A percentile compares a stretch with the other conserved stretches of the same genome.
Evolutionary conservation across 2,329 filamentous ascomycete genomes (phyloP).

Genomic region (Trichoderma atrobrunneum): DNA sequence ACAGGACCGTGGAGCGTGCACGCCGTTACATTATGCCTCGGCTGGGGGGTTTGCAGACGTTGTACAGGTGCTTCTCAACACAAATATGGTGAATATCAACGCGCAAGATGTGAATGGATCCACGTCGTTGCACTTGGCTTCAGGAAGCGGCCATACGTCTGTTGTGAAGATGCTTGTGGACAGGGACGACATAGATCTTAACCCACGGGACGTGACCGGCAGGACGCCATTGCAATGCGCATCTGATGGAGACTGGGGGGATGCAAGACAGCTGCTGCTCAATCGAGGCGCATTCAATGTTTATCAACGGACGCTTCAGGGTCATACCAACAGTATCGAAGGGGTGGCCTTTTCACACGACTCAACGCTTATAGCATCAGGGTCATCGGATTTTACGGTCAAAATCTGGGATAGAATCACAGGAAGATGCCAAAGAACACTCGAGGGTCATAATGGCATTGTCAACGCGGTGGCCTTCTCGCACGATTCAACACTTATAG

Average conservation of each 20-base stretch:
- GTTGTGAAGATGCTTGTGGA: not conserved
- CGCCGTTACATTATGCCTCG: too few relatives aligned
- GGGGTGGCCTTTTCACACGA: not conserved
- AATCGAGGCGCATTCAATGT: not conserved
- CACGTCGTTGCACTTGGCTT: not conserved
- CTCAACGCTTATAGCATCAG: not conserved
- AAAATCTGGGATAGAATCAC: not conserved
- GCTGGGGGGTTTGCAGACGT: accelerated
- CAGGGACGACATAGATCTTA: not conserved
- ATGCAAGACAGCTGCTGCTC: not conserved
- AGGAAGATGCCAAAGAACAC: not conserved
- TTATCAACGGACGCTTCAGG: not conserved
- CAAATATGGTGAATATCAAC: not conserved
- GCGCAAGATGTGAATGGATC: accelerated
- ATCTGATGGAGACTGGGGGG: not conserved
- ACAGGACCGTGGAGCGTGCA: too few relatives aligned
- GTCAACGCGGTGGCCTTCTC: not conserved
- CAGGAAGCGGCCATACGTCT: not conserved
- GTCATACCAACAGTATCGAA: not conserved
- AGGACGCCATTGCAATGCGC: not conserved
- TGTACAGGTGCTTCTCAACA: not conserved
- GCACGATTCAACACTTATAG: not conserved
- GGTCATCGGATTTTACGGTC: not conserved
- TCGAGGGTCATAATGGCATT: not conserved
- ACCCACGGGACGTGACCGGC: not conserved